Evolutionary conservation across 2,329 filamentous ascomycete species (phyloP).

Genomic region (Esteya vermicola): DNA sequence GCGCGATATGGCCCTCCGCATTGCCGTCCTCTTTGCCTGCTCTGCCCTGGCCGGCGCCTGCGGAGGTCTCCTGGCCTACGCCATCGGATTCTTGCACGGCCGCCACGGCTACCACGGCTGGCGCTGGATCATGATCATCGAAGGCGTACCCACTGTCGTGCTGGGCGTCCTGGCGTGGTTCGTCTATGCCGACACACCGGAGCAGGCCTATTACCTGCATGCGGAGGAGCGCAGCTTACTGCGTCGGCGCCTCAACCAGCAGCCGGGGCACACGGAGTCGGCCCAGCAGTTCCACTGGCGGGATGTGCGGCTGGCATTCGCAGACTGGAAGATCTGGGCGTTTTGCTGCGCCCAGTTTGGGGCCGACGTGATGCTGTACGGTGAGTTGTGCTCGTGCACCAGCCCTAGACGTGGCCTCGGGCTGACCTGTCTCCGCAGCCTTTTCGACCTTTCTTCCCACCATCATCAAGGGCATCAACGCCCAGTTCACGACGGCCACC

Average conservation of each 20-base stretch:
- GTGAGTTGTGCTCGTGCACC: too few species aligned
- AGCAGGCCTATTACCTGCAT: slow-evolving; percentile 46
- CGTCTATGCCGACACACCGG: slow-evolving; percentile 43
- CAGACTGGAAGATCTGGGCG: slow-evolving; percentile 63
- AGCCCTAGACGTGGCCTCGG: too few species aligned
- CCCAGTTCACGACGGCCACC: slow-evolving; percentile 46
- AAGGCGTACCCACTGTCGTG: slow-evolving; percentile 31
- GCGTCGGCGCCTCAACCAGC: slow-evolving; percentile 15
- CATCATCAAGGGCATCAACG: slow-evolving; percentile 56
- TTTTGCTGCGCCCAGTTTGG: slow-evolving; percentile 61
- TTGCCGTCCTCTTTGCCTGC: slow-evolving; percentile 59
- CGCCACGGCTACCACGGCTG: slow-evolving; percentile 49
- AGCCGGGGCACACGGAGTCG: slow-evolving; percentile 32
- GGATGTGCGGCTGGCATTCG: slow-evolving; percentile 53
- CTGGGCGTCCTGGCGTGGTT: slow-evolving; percentile 42
- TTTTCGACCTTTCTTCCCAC: slow-evolving; percentile 68
- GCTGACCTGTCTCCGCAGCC: too few species aligned
- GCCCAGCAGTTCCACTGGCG: slow-evolving; percentile 33
- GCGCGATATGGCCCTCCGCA: slow-evolving; percentile 54
- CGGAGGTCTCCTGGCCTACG: slow-evolving; percentile 60
- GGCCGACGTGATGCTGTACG: slow-evolving; percentile 61
- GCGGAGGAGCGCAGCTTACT: slow-evolving; percentile 42
- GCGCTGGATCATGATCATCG: slow-evolving; percentile 50
- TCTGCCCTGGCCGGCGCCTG: slow-evolving; percentile 58
- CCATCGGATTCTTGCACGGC: slow-evolving; percentile 60